Base-by-base conservation (phyloP, 2,329 filamentous ascomycete genomes). In the Colletotrichum truncatum region DNA sequence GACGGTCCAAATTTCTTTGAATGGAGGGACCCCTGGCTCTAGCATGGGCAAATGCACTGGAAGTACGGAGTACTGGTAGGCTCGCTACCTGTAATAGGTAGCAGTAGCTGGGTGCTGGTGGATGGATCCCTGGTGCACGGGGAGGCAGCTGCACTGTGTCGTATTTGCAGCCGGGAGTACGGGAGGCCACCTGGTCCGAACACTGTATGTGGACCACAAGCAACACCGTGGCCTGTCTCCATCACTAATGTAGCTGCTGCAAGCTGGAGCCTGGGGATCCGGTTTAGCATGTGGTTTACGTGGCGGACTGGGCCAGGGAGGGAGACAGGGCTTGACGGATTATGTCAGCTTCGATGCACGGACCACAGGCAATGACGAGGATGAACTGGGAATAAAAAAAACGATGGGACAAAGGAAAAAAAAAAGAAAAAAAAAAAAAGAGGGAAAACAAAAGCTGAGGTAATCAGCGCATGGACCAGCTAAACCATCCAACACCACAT, bases 1-100 rank as follows among this genome's bases (percentile, higher is more conserved):
- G 49, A 65, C 62, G 62, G 62, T 53, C 66, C 56, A 63, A 66
- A 67, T 67, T 67, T 67, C 55, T 63, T 66, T 53, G 56, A 36
- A 56, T 62, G 55, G 46, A 54, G 36, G 62, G 61, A 45, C 57
- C 62, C 56, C 63, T 61, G 63, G 46, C 62, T 52, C 30, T 26
- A 18, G 48, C 43, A n/a, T n/a, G n/a, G n/a, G n/a, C n/a, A n/a
- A n/a, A n/a, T n/a, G n/a, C n/a, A n/a, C n/a, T n/a, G n/a, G n/a
- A n/a, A n/a, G n/a, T n/a, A n/a, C n/a, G n/a, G n/a, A n/a, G n/a
- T n/a, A n/a, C n/a, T n/a, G n/a, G n/a, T n/a, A n/a, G n/a, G n/a
- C n/a, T n/a, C n/a, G n/a, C n/a, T n/a, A n/a, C n/a, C n/a, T n/a
- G n/a, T n/a, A 36, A 30, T 28, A 26, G 18, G 48, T 23, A 51